Percentiles rank a stretch among this genome's conserved stretches.
phyloP scores from a whole-genome alignment of 106 monocot genomes.

The Cymbidium sinense region DNA sequence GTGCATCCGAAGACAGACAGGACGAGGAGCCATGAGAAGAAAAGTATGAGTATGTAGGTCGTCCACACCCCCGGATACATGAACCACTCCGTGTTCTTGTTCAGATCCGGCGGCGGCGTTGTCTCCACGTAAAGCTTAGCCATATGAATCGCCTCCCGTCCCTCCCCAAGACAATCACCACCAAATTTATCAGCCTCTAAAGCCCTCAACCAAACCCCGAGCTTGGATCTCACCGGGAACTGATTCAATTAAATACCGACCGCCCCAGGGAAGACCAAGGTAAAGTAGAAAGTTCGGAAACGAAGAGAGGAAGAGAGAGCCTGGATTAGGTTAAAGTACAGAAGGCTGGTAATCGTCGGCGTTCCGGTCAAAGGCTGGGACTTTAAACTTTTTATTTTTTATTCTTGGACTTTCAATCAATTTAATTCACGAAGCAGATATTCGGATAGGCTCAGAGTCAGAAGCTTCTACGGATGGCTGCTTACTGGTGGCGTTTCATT shows the following conservation, averaged over 20 bases:
- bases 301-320: neutral
- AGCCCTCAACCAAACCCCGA: neutral
- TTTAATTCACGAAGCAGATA: too few species aligned
- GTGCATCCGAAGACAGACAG: slow-evolving; percentile 71
- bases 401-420: too few species aligned
- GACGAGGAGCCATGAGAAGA: slow-evolving; percentile 71
- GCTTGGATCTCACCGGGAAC: slow-evolving; percentile 1
- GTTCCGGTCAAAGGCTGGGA: too few species aligned
- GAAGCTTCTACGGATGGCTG: too few species aligned
- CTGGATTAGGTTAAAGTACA: neutral
- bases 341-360: neutral
- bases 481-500: too few species aligned
- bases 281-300: neutral
- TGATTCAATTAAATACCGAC: neutral
- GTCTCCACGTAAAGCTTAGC: slow-evolving; percentile 66
- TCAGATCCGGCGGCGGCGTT: slow-evolving; percentile 64
- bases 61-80: slow-evolving; percentile 93
- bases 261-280: neutral
- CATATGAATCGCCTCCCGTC: slow-evolving; percentile 24
- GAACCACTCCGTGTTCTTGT: slow-evolving; percentile 97
- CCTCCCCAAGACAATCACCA: neutral
- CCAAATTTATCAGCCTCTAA: neutral
- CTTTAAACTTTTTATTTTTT: too few species aligned
- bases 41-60: slow-evolving; percentile 76
- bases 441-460: too few species aligned